Evolutionary conservation across 441 rosid species (phyloP), one percentile per base, ranked within the genome.

Genomic region (Rhodomyrtus psidioides): DNA sequence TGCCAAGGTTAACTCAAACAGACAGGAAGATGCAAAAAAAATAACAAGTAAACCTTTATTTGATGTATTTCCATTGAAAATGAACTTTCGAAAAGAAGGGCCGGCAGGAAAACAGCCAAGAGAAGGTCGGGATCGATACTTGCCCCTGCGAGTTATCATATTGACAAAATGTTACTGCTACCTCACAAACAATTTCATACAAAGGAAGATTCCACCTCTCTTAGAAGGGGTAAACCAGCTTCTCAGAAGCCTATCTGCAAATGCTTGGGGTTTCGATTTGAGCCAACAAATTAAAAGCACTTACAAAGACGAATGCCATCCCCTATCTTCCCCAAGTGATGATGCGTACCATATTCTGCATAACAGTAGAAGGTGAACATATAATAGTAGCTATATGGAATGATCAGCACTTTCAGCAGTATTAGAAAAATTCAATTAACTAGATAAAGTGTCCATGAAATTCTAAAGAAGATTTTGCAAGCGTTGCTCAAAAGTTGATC

Each of bases 71-170:
- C 97, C 99, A 96, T 96, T 13, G 98, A 91, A 89, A 96, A 96
- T 46, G 99, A 95, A 90, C 98, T 97, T 93, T 97, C 99, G 27
- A 96, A 97, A 86, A 97, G 98, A 90, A 97, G 97, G 57, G 98
- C 96, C 56, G 99, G 99, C 89, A 97, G 98, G 85, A 96, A 97
- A 84, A 96, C 95, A 51, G 98, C 98, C 93, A 97, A 88, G 58
- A 97, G 89, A 83, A 97, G 95, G 85, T 95, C 92, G 62, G 98
- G 98, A 88, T 95, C 90, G 81, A 97, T 97, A 54, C 39, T 84
- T 51, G 97, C 91, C 99, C 99, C 99, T 96, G 93, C 89, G 91
- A 12, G 83, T 87, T 62, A 75, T 30, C 84, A 82, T 55, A 58
- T 83, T 59, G 49, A 74, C 84, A 28, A 82, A 70, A 26, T 4